Percentiles rank a stretch among this genome's conserved stretches.
Conservation (phyloP, 2,329 filamentous ascomycete species). For the Coleophoma crateriformis region DNA sequence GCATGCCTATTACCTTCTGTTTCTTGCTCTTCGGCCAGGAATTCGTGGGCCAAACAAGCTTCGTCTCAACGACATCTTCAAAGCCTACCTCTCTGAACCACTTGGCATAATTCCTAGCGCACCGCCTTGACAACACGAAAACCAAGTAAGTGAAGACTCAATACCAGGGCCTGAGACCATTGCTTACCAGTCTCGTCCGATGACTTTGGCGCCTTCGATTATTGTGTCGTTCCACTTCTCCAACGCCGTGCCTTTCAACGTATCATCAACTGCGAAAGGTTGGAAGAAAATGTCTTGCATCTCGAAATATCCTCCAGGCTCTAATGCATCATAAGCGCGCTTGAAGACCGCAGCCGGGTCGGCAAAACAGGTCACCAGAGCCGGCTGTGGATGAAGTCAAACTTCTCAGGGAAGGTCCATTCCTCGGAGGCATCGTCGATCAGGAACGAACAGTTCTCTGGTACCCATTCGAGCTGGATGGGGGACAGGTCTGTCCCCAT, state of each 20-base stretch:
- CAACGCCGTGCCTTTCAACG: not conserved
- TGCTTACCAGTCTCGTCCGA: too few relatives aligned
- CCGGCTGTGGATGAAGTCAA: constrained; percentile 44
- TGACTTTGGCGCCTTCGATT: not conserved
- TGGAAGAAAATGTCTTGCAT: not conserved
- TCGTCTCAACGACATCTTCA: not conserved
- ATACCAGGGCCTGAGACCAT: not conserved
- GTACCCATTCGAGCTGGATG: constrained; percentile 37
- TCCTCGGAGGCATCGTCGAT: constrained; percentile 44
- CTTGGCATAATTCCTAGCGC: not conserved
- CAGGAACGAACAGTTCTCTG: constrained; percentile 46
- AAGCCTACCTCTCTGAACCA: not conserved
- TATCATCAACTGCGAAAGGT: not conserved
- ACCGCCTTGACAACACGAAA: not conserved
- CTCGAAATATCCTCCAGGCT: not conserved
- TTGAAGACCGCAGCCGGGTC: constrained; percentile 2
- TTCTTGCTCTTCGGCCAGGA: not conserved
- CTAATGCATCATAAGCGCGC: constrained; percentile 1
- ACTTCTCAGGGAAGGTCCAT: constrained; percentile 39
- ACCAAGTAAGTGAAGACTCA: not conserved
- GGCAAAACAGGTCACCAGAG: constrained; percentile 14
- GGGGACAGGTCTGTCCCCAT: constrained; percentile 20
- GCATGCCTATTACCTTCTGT: not conserved
- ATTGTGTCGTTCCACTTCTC: not conserved
- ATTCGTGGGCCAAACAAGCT: not conserved